phyloP scores from a whole-genome alignment of 306 rosid genomes.

The Betula pendula region DNA sequence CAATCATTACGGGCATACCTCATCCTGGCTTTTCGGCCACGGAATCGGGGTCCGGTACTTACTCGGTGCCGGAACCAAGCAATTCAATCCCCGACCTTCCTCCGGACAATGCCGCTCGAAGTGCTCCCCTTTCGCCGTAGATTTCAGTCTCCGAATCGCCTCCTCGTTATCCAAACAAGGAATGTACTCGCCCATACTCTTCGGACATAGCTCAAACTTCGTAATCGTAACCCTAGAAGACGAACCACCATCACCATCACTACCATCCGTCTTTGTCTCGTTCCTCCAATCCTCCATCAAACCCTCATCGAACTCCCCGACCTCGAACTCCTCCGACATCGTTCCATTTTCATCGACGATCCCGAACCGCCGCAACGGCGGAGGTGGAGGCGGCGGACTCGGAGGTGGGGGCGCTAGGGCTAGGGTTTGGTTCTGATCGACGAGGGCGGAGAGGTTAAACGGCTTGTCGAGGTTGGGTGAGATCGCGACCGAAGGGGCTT shows the following conservation, averaged over 20 bases:
- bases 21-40: slow-evolving; percentile 92
- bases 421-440: slow-evolving; percentile 33
- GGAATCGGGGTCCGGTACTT: slow-evolving; percentile 76
- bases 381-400: slow-evolving; percentile 8
- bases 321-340: slow-evolving; percentile 77
- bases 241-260: slow-evolving; percentile 13
- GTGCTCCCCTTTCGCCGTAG: slow-evolving; percentile 66
- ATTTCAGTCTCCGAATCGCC: slow-evolving; percentile 59
- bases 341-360: slow-evolving; percentile 81
- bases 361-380: slow-evolving; percentile 55
- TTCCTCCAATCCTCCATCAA: slow-evolving; percentile 79
- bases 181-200: slow-evolving; percentile 68
- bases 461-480: slow-evolving; percentile 61
- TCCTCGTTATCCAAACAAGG: slow-evolving; percentile 85
- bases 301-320: slow-evolving; percentile 65
- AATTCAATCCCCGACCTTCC: slow-evolving; percentile 50
- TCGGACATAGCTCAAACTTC: slow-evolving; percentile 60
- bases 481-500: slow-evolving; percentile 40
- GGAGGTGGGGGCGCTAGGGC: slow-evolving; percentile 26
- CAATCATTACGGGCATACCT: slow-evolving; percentile 45
- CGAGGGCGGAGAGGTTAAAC: slow-evolving; percentile 48
- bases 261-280: slow-evolving; percentile 38
- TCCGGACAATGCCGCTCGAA: slow-evolving; percentile 87
- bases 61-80: slow-evolving; percentile 89
- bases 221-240: slow-evolving; percentile 33